Base-by-base conservation (phyloP, 148 eudicot species). In the Euryodendron excelsum region DNA sequence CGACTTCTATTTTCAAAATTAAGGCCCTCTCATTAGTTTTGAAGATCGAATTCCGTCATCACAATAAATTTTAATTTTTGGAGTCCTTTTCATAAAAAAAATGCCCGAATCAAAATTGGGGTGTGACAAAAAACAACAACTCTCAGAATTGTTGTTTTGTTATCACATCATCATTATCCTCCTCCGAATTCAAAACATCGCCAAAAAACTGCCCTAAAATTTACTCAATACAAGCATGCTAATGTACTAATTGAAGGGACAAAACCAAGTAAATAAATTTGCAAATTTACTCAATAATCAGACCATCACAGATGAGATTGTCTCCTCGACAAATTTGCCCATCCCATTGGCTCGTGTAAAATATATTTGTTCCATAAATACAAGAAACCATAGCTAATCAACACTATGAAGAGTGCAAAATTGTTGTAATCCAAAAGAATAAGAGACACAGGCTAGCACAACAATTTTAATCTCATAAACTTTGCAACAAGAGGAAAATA, bases 381-480 rank as follows among this genome's bases (percentile, higher is more conserved):
- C 47, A 71, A 28, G 37, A 15, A 33, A 31, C 27, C 75, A 56
- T 21, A 58, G 48, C 4, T 58, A 23, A 37, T 73, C 47, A 33
- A 56, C 64, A 12, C 31, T 36, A 34, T 12, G 23, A 74, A 30
- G 27, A 61, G 21, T n/a, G 17, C 56, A 25, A 25, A 37, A 60
- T 41, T 14, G 28, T 21, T 60, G 23, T 25, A 18, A 53, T 53
- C 45, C 4, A 17, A 47, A 23, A 64, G 55, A 47, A 76, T 14
- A 34, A 63, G 31, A 63, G 55, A 70, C 14, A 66, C 10, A 44
- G 59, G 50, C 45, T 62, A 77, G 69, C 66, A 83, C 82, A 83
- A 75, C 61, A 76, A 76, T 72, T 72, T 63, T 56, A 27, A 65
- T 23, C 44, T 63, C 71, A 78, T 68, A 76, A 82, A 79, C 86